Evolutionary conservation across 202 grass and related monocot species (phyloP).

Genomic region (Zoysia matrella): DNA sequence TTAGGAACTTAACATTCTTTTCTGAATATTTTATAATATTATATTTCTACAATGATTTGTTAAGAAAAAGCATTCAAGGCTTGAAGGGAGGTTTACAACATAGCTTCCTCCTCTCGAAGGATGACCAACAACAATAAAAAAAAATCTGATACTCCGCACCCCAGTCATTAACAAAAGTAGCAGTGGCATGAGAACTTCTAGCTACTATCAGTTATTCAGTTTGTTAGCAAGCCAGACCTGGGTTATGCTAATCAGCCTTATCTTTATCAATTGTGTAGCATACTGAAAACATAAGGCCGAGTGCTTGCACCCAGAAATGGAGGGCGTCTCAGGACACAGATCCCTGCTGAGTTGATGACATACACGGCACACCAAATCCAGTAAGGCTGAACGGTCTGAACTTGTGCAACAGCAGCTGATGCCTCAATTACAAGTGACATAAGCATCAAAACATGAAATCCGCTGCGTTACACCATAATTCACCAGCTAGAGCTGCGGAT

Average conservation of each 20-base stretch:
- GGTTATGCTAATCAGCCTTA: not conserved
- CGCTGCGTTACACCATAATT: not conserved
- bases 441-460: not conserved
- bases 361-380: constrained; percentile 5
- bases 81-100: not conserved
- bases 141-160: not conserved
- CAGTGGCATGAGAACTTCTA: not conserved
- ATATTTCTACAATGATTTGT: not conserved
- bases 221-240: too few relatives aligned
- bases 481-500: not conserved
- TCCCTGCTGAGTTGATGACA: not conserved
- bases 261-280: constrained; percentile 1
- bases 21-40: not conserved
- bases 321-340: not conserved
- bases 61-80: not conserved
- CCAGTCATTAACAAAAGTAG: not conserved
- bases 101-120: not conserved
- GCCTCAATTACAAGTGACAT: not conserved
- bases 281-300: not conserved
- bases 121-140: not conserved
- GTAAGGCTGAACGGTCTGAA: not conserved
- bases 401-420: not conserved
- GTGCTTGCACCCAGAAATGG: not conserved
- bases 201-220: not conserved
- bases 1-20: constrained; percentile 18